Conservation (phyloP, 352 stramenopile genomes). For the Phytophthora rubi region DNA sequence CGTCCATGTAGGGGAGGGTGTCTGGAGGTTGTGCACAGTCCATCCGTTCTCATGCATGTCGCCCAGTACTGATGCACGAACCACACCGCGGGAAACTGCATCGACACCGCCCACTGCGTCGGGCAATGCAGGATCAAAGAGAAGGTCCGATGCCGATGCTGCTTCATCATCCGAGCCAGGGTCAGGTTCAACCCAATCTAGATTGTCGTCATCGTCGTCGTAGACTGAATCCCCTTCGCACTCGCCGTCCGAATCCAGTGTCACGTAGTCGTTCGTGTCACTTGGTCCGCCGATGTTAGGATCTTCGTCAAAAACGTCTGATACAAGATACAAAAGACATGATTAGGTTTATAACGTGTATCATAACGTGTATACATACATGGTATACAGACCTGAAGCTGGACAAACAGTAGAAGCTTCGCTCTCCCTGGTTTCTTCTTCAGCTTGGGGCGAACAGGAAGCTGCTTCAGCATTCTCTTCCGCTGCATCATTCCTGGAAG, state of each 20-base stretch:
- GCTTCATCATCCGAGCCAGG: not conserved
- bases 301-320: conserved; percentile 2
- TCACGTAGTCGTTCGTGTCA: not conserved
- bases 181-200: not conserved
- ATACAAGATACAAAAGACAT: conserved; percentile 8
- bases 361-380: conserved; percentile 7
- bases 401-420: not conserved
- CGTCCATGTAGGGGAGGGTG: conserved; percentile 17
- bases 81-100: not conserved
- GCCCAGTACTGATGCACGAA: not conserved
- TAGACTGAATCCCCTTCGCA: not conserved
- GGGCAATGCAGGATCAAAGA: conserved; percentile 11
- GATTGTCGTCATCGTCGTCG: conserved; percentile 10
- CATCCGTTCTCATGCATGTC: conserved; percentile 4
- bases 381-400: not conserved
- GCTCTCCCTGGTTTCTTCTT: not conserved
- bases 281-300: not conserved
- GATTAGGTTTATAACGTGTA: conserved; percentile 8
- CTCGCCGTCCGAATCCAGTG: conserved; percentile 15
- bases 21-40: not conserved
- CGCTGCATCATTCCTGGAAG: not conserved
- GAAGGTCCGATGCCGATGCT: not conserved
- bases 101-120: not conserved
- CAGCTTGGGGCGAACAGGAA: too few species aligned
- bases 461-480: too few species aligned